These are phyloP conservation scores for Aspergillus novoparasiticus DNA, from an alignment of 2,329 filamentous ascomycete species.

Conservation along the genomic window DNA sequence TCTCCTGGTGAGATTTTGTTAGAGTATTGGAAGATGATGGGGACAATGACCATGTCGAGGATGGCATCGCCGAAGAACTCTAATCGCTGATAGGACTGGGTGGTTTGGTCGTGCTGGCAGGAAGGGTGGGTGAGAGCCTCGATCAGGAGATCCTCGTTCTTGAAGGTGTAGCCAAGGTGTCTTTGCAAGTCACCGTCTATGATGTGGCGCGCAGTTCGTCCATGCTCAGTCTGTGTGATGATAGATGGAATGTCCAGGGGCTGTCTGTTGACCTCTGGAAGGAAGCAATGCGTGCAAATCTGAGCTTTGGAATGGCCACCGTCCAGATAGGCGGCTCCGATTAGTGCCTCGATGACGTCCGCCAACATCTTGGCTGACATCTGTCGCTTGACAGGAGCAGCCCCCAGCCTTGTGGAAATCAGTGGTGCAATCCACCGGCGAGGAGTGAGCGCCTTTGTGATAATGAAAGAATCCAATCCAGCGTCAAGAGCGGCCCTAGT, in stretches of 20 bases:
- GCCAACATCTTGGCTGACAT: constrained; percentile 80
- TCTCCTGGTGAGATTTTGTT: constrained; percentile 53
- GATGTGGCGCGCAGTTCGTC: constrained; percentile 10
- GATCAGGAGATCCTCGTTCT: constrained; percentile 66
- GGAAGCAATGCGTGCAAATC: constrained; percentile 65
- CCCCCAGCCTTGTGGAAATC: constrained; percentile 42
- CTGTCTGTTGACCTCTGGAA: constrained; percentile 56
- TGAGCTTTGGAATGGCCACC: constrained; percentile 68
- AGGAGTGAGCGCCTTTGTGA: constrained; percentile 68
- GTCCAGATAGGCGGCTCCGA: constrained; percentile 73
- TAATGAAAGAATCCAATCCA: constrained; percentile 73
- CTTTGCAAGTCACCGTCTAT: constrained; percentile 21
- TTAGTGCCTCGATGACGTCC: constrained; percentile 82
- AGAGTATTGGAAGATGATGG: constrained; percentile 34
- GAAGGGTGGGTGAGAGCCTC: constrained; percentile 84
- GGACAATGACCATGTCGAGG: constrained; percentile 75
- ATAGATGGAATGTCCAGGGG: constrained; percentile 11
- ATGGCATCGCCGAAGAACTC: constrained; percentile 89
- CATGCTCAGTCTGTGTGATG: background rate
- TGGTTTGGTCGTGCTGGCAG: constrained; percentile 52
- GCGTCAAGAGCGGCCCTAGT: constrained; percentile 63
- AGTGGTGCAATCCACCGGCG: constrained; percentile 73
- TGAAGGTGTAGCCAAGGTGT: constrained; percentile 69
- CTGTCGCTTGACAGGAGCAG: constrained; percentile 30
- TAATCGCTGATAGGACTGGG: constrained; percentile 69